phyloP scores from a whole-genome alignment of 257 asterid genomes.

The Datura wrightii region DNA sequence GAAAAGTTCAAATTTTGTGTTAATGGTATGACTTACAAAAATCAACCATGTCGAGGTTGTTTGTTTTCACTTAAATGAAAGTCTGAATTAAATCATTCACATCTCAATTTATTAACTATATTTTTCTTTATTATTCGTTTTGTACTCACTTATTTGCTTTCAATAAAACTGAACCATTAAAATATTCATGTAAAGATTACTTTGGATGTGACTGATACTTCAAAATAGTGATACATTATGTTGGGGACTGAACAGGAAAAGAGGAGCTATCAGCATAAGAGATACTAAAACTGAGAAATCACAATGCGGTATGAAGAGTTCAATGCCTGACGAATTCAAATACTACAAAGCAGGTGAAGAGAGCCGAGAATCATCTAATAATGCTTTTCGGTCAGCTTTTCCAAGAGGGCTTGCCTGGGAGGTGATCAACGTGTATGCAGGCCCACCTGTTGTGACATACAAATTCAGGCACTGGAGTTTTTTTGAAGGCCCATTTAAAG shows the following conservation, averaged over 20 bases:
- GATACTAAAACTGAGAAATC: constrained; percentile 69
- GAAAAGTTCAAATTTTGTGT: constrained; percentile 76
- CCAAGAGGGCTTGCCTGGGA: constrained; percentile 95
- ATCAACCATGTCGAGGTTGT: too few species aligned
- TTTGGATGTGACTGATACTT: too few species aligned
- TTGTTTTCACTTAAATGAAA: too few species aligned
- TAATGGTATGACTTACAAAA: constrained; percentile 54
- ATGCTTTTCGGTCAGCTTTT: constrained; percentile 62
- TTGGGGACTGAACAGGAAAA: constrained; percentile 63
- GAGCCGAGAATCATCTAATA: constrained; percentile 83
- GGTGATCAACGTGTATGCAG: constrained; percentile 66
- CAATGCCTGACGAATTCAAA: constrained; percentile 74
- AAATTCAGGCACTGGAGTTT: constrained; percentile 93
- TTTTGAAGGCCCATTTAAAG: constrained; percentile 84
- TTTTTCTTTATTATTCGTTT: too few species aligned
- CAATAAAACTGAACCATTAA: too few species aligned
- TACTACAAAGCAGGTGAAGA: constrained; percentile 80
- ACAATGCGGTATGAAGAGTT: constrained; percentile 81
- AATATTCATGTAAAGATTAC: too few species aligned
- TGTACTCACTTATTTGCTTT: too few species aligned
- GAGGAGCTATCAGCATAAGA: constrained; percentile 73
- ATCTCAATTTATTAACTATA: too few species aligned
- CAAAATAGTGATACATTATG: too few species aligned
- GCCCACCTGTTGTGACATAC: constrained; percentile 70
- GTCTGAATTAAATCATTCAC: too few species aligned